Conservation (phyloP, 1,284 basidiomycete genomes). For the Gymnopus androsaceus region DNA sequence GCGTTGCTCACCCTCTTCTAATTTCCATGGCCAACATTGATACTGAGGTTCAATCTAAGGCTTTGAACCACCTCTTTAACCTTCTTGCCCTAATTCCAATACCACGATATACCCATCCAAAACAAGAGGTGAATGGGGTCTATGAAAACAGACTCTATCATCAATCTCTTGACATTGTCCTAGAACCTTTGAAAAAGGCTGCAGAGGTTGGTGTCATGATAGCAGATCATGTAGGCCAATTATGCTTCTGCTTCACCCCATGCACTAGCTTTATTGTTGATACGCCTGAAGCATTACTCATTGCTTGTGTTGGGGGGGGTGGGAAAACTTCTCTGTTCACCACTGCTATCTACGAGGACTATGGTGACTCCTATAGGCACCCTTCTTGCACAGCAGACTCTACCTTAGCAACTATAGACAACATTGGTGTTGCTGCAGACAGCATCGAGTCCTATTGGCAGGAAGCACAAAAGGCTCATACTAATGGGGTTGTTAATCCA, state of each 20-base stretch:
- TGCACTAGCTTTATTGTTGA: constrained; percentile 29
- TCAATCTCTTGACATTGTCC: constrained; percentile 30
- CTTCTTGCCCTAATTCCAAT: constrained; percentile 34
- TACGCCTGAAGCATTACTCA: constrained; percentile 27
- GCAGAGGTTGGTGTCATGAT: constrained; percentile 28
- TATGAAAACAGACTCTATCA: constrained; percentile 30
- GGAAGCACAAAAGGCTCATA: constrained; percentile 17
- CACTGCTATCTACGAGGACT: constrained; percentile 25
- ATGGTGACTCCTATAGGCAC: constrained; percentile 29
- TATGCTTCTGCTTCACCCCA: constrained; percentile 24
- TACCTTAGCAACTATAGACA: constrained; percentile 23
- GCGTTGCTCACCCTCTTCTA: constrained; percentile 33
- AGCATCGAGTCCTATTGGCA: constrained; percentile 23
- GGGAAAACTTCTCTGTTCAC: constrained; percentile 31
- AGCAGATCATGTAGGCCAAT: constrained; percentile 22
- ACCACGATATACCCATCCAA: constrained; percentile 26
- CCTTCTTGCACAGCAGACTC: constrained; percentile 18
- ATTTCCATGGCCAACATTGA: constrained; percentile 35
- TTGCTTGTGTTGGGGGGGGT: constrained; percentile 24
- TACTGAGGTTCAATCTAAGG: constrained; percentile 32
- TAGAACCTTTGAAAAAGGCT: constrained; percentile 31
- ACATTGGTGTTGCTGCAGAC: constrained; percentile 19
- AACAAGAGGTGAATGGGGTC: constrained; percentile 22
- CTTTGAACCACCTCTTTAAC: constrained; percentile 28
- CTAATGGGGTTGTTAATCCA: constrained; percentile 30